Conservation (phyloP, 352 stramenopile genomes). For the Phytopythium montanum region DNA sequence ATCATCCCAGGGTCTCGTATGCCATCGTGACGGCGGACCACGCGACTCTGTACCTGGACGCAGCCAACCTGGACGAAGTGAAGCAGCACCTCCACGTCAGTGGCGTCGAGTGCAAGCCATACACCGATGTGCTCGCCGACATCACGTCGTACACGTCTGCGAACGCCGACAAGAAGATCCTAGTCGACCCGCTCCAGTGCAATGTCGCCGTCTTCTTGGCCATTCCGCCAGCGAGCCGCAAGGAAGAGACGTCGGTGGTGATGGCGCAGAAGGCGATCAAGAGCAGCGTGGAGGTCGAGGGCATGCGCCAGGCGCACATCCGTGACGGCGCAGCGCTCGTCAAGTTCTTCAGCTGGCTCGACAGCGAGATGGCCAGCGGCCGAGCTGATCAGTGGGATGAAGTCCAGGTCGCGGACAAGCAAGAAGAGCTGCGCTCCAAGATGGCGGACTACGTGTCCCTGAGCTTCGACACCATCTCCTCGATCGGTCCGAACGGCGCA, state of each 20-base stretch:
- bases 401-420: slow-evolving; percentile 89
- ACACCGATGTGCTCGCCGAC: slow-evolving; percentile 42
- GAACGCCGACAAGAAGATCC: slow-evolving; percentile 54
- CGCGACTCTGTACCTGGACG: slow-evolving; percentile 92
- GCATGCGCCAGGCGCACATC: slow-evolving; percentile 94
- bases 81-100: slow-evolving; percentile 38
- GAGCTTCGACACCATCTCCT: slow-evolving; percentile 98
- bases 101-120: slow-evolving; percentile 62
- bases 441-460: slow-evolving; percentile 90
- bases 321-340: slow-evolving; percentile 95
- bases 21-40: slow-evolving; percentile 88
- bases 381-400: slow-evolving; percentile 62
- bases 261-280: slow-evolving; percentile 92
- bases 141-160: slow-evolving; percentile 42
- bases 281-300: slow-evolving; percentile 93
- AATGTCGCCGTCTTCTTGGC: slow-evolving; percentile 83
- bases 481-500: slow-evolving; percentile 94
- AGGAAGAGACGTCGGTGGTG: slow-evolving; percentile 73
- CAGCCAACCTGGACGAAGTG: slow-evolving; percentile 62
- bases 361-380: slow-evolving; percentile 58
- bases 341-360: slow-evolving; percentile 93
- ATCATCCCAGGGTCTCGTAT: slow-evolving; percentile 82
- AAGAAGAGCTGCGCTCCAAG: slow-evolving; percentile 85
- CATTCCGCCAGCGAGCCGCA: slow-evolving; percentile 65
- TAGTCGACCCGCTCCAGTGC: slow-evolving; percentile 79